Evolutionary conservation across 2,329 filamentous ascomycete genomes (phyloP), one percentile per base, ranked within the genome.

Genomic region (Sphaerulina vaccinii): DNA sequence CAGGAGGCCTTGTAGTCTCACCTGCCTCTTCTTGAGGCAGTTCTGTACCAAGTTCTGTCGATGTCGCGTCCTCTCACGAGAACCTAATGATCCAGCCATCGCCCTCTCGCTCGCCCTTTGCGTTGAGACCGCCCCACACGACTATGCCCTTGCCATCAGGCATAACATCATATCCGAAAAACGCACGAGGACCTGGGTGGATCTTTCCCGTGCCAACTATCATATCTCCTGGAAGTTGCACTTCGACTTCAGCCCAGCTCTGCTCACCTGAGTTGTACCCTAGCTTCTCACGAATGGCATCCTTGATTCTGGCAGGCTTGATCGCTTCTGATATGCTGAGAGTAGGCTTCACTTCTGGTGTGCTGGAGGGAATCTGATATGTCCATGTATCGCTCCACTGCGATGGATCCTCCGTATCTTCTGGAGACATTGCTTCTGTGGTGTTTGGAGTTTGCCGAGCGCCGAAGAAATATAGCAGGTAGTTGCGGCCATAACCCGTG

Each of bases 271-370:
- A 69, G 27, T 73, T 68, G 8, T 67, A 68, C 3, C 73, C 73
- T 9, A 75, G 55, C 23, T 68, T 69, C 33, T 65, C 65, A 5
- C 73, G 64, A 29, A 74, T 73, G 0, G 64, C 63, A 51, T 76
- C 73, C 52, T 76, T 76, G 56, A 74, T 69, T 47, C 69, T 70
- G 1, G 73, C 71, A n/a, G 71, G 71, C 43, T 71, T 72, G 51
- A 72, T 65, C 1, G 60, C 57, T 33, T 65, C 63, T 8, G 59
- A 55, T 23, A 65, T 51, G 42, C 54, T 63, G 3, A 57, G 46
- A 3, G 62, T 64, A n/a, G 52, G 42, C 49, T 64, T 63, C 27
- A 57, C 56, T 43, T 61, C 62, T 4, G 64, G 61, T 9, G 51
- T 54, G 43, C 51, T 68, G 4, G 72, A 73, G 1, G 69, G 71